phyloP scores from a whole-genome alignment of 345 rosid genomes.

The Geranium rotundifolium region DNA sequence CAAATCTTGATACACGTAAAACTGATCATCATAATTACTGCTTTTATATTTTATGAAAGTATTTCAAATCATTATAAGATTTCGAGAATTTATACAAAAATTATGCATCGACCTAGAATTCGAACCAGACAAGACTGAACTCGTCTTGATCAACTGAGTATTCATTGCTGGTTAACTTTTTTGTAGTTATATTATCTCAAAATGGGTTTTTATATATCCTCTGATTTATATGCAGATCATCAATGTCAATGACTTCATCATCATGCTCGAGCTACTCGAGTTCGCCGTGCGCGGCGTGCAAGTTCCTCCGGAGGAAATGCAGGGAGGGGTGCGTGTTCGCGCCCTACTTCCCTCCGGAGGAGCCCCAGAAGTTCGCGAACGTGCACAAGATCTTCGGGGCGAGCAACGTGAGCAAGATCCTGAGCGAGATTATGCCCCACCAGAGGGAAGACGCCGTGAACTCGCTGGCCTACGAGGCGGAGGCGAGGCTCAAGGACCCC shows the following conservation, averaged over 20 bases:
- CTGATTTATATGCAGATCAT: no score
- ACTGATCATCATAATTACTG: no score
- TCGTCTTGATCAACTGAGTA: no score
- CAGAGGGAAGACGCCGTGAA: constrained; percentile 55
- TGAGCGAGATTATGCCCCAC: constrained; percentile 43
- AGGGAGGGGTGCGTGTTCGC: constrained; percentile 45
- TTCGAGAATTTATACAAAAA: no score
- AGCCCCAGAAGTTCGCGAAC: constrained; percentile 50
- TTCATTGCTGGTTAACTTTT: no score
- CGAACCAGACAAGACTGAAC: no score
- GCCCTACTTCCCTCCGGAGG: constrained; percentile 59
- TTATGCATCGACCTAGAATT: no score
- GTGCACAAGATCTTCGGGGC: constrained; percentile 60
- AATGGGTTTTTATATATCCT: no score
- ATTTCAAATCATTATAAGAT: no score
- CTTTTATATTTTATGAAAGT: no score
- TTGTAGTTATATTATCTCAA: no score
- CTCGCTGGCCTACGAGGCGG: constrained; percentile 56
- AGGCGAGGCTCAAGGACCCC: constrained; percentile 47
- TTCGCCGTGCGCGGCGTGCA: constrained; percentile 65
- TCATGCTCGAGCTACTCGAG: constrained; percentile 24
- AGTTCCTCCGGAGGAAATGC: constrained; percentile 51
- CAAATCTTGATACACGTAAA: no score
- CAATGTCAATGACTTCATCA: constrained; percentile 27
- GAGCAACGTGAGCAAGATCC: constrained; percentile 50